phyloP scores from a whole-genome alignment of 192 early-diverging fungal species.

The Backusella australiensis region DNA sequence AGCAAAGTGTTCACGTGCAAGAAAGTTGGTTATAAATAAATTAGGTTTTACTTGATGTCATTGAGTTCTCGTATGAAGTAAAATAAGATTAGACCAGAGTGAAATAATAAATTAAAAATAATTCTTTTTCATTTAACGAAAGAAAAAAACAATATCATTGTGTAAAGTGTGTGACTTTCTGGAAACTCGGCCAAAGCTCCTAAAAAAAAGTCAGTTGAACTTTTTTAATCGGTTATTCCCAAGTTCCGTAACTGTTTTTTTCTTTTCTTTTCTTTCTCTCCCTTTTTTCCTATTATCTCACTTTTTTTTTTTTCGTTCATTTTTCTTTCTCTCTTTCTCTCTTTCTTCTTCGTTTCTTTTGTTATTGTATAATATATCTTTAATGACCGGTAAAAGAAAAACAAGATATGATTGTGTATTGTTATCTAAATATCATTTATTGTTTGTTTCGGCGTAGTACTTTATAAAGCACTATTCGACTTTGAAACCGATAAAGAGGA shows the following conservation, averaged over 20 bases:
- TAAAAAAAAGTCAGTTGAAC: not conserved
- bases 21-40: not conserved
- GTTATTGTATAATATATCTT: not conserved
- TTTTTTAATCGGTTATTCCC: not conserved
- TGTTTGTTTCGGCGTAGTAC: not conserved
- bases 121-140: not conserved
- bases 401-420: not conserved
- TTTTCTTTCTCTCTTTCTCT: not conserved
- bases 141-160: not conserved
- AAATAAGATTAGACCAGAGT: not conserved
- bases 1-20: not conserved
- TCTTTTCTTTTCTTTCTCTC: not conserved
- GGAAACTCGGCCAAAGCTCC: not conserved
- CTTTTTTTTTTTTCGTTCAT: not conserved
- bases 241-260: conserved; percentile 4
- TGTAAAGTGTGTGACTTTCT: not conserved
- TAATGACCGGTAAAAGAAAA: not conserved
- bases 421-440: not conserved
- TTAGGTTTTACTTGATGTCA: not conserved
- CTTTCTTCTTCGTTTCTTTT: not conserved
- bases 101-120: not conserved
- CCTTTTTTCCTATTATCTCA: not conserved
- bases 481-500: conserved; percentile 64
- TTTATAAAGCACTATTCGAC: conserved; percentile 35
- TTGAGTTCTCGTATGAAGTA: not conserved